phyloP scores from a whole-genome alignment of 2,329 filamentous ascomycete species.

The Seiridium cupressi region DNA sequence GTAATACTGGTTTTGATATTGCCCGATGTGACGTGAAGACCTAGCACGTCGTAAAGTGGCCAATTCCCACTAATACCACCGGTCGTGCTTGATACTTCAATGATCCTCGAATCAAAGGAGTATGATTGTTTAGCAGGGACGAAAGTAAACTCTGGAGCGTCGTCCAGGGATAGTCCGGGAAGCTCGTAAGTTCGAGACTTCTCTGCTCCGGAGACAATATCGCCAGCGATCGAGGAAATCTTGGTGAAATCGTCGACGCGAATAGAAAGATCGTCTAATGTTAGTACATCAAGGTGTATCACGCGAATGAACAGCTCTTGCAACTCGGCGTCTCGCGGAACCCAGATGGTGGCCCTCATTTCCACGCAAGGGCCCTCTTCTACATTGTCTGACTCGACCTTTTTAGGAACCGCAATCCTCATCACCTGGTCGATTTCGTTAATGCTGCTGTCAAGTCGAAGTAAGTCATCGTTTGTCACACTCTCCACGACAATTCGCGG shows the following conservation, averaged over 20 bases:
- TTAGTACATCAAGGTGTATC: slow-evolving; percentile 33
- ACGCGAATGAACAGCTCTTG: slow-evolving; percentile 33
- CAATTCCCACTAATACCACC: slow-evolving; percentile 46
- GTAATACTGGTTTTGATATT: slow-evolving; percentile 37
- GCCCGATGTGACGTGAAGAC: slow-evolving; percentile 43
- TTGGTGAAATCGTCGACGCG: slow-evolving; percentile 30
- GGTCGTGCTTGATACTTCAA: slow-evolving; percentile 40
- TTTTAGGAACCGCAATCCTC: slow-evolving; percentile 35
- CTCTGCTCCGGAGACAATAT: slow-evolving; percentile 33
- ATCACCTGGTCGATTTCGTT: slow-evolving; percentile 35
- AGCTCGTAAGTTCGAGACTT: slow-evolving; percentile 19
- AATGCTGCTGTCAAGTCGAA: slow-evolving; percentile 33
- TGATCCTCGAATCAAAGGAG: slow-evolving; percentile 39
- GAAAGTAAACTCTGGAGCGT: slow-evolving; percentile 18
- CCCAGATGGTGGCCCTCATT: slow-evolving; percentile 45
- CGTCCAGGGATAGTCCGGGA: background rate
- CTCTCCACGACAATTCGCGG: slow-evolving; percentile 43
- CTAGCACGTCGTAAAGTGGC: slow-evolving; percentile 48
- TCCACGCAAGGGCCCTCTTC: slow-evolving; percentile 42
- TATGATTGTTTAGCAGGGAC: slow-evolving; percentile 32
- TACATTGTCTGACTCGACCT: slow-evolving; percentile 24
- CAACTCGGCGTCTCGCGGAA: slow-evolving; percentile 39
- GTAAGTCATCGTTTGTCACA: slow-evolving; percentile 40
- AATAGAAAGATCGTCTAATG: slow-evolving; percentile 35
- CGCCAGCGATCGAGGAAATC: slow-evolving; percentile 36